These are phyloP conservation scores for Mycosphaerella sp. DNA, from an alignment of 2,329 filamentous ascomycete species.

Conservation along the genomic window DNA sequence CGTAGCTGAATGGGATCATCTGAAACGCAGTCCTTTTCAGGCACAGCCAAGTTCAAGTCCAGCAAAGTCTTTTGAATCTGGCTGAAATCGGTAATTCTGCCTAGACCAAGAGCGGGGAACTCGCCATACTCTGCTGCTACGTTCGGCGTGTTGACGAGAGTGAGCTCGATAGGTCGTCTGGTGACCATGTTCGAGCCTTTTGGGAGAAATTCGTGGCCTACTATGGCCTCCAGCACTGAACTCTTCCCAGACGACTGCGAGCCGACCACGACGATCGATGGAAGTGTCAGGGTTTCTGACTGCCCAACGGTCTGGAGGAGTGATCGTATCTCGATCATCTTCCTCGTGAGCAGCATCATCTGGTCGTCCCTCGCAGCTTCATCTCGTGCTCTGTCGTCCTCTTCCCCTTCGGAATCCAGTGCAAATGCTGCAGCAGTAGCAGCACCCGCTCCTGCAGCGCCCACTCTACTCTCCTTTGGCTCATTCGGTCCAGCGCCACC, in stretches of 20 bases:
- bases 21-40: conserved; percentile 83
- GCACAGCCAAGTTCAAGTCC: conserved; percentile 88
- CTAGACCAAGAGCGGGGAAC: conserved; percentile 84
- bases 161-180: conserved; percentile 88
- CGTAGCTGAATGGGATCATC: conserved; percentile 95
- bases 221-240: conserved; percentile 92
- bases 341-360: conserved; percentile 98
- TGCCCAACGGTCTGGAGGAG: conserved; percentile 89
- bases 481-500: conserved; percentile 38
- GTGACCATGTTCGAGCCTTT: conserved; percentile 99
- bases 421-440: conserved; percentile 74
- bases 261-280: conserved; percentile 98
- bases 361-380: conserved; percentile 82
- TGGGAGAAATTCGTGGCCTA: conserved; percentile 94
- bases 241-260: conserved; percentile 98
- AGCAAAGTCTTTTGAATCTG: conserved; percentile 91
- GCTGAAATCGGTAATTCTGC: conserved; percentile 84
- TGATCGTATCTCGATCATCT: conserved; percentile 98
- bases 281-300: conserved; percentile 77
- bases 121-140: conserved; percentile 87
- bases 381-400: conserved; percentile 56
- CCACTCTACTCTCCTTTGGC: conserved; percentile 39
- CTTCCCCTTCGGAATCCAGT: conserved; percentile 60
- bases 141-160: conserved; percentile 88
- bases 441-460: conserved; percentile 57